Conservation (phyloP, 352 stramenopile genomes). For the Pythium brassicae region DNA sequence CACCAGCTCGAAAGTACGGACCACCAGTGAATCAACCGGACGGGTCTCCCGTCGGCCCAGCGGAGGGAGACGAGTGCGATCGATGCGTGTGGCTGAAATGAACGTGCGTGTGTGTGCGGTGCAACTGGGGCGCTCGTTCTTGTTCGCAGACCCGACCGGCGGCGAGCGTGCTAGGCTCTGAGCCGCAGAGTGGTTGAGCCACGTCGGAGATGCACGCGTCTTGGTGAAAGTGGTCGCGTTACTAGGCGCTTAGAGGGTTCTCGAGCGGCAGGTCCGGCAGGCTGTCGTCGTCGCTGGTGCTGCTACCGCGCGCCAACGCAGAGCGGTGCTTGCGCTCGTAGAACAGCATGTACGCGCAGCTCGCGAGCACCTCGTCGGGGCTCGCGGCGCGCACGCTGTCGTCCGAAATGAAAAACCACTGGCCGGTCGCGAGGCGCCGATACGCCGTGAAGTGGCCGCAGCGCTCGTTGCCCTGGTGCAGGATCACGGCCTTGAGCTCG, state of each 20-base stretch:
- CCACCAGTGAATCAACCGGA: not conserved
- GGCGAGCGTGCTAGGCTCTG: not conserved
- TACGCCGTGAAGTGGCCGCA: constrained; percentile 86
- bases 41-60: not conserved
- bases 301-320: constrained; percentile 26
- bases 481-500: constrained; percentile 70
- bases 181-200: too few species aligned
- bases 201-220: not conserved
- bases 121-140: too few species aligned
- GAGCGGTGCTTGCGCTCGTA: constrained; percentile 74
- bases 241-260: constrained; percentile 18
- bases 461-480: constrained; percentile 85
- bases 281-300: constrained; percentile 35
- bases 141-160: not conserved
- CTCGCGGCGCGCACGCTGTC: constrained; percentile 58
- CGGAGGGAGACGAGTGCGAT: too few species aligned
- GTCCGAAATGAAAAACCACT: constrained; percentile 89
- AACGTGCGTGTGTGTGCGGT: not conserved
- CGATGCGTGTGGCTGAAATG: not conserved
- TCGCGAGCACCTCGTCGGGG: constrained; percentile 57
- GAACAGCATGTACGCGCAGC: constrained; percentile 89
- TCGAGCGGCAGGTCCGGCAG: constrained; percentile 50
- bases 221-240: not conserved
- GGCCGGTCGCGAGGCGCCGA: constrained; percentile 41
- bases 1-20: constrained; percentile 5